A percentile compares a stretch with the other conserved stretches of the same genome.
Conservation (phyloP, 164 flowering plant species). For the Nymphaea colorata region DNA sequence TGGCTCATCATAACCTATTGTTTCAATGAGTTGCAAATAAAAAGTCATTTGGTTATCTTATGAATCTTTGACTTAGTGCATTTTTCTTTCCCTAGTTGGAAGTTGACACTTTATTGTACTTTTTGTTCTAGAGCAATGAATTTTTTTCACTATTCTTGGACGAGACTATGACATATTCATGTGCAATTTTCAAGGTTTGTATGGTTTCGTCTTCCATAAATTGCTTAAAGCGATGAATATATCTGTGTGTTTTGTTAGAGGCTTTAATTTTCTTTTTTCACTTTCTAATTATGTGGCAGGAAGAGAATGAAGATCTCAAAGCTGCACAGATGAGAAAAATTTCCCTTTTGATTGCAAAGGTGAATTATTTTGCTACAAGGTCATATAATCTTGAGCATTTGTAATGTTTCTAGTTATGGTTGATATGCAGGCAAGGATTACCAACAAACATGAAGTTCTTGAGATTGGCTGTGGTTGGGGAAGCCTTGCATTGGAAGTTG, state of each 20-base stretch:
- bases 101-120: conserved; percentile 1
- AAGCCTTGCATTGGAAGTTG: conserved; percentile 81
- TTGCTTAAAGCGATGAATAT: no score
- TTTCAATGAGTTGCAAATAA: no score
- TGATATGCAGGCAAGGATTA: conserved; percentile 44
- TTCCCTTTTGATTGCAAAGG: conserved; percentile 68
- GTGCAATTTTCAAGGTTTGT: conserved; percentile 76
- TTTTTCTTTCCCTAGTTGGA: neutral
- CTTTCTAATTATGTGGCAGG: conserved; percentile 17
- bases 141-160: conserved; percentile 84
- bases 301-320: conserved; percentile 61
- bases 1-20: neutral
- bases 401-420: neutral
- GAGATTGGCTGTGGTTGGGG: conserved; percentile 99
- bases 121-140: conserved; percentile 59
- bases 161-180: conserved; percentile 90
- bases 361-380: conserved; percentile 8
- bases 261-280: neutral
- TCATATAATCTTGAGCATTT: neutral
- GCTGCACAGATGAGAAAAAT: conserved; percentile 76
- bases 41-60: neutral
- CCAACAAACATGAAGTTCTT: conserved; percentile 55
- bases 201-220: neutral
- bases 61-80: neutral
- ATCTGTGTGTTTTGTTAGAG: no score